Base-by-base conservation (phyloP, 2,329 filamentous ascomycete genomes). In the Helotiales sp. region DNA sequence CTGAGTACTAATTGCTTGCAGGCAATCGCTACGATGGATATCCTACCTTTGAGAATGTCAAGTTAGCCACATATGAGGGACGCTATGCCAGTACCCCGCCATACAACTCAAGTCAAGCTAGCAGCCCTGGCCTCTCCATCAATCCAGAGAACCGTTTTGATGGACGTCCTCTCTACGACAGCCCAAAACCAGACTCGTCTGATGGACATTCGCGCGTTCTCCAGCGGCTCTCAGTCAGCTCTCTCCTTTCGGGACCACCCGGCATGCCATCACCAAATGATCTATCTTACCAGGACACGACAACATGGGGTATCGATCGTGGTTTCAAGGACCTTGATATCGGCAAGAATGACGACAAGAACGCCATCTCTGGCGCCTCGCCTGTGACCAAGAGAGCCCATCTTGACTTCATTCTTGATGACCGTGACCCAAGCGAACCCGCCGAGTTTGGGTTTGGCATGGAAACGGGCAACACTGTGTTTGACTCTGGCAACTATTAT, bases 261-360 rank as follows among this genome's bases (percentile, higher is more conserved):
- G 71, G 68, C 57, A 66, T 58, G 55, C 46, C 52, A 2, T 61
- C 63, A 10, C 22, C 42, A 10, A 59, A 57, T 22, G 62, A 59
- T 53, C 63, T 58, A 60, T 36, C 59, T 42, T 34, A 34, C 31
- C 56, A 75, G 58, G 68, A 76, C 62, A 72, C 73, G 33, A 79
- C 74, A 6, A 82, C 79, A 42, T 91, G 89, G 69, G 90, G 90
- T 5, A 81, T 89, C 59, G 90, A 93, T 67, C 78, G 83, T 55
- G 90, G 90, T 0, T 78, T 85, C 59, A 80, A 81, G 9, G 90
- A 93, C 72, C 74, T 84, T 19, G 90, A 93, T 66, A 75, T 89
- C 1, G 84, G 84, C 27, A 82, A 80, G 51, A 93, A 93, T 65
- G 83, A 91, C 67, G 90, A 93, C 64, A 73, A 76, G 29, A 81